These are phyloP conservation scores for Dacryopinax primogenitus DNA, from an alignment of 768 basidiomycete species.

Conservation along the genomic window DNA sequence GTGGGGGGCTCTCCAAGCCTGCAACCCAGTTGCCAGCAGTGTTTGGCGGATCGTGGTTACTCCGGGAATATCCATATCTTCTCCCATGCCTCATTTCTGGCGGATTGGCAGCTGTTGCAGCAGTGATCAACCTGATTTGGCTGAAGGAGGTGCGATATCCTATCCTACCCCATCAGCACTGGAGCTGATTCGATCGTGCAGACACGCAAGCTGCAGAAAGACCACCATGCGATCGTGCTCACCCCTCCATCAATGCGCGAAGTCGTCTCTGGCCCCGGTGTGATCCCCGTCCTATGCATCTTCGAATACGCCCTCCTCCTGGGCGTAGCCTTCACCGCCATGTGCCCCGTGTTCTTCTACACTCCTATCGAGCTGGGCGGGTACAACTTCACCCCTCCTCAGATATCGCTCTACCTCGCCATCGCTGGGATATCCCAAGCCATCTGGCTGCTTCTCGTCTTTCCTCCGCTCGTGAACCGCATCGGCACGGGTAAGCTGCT, in stretches of 20 bases:
- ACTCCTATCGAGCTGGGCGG: conserved; percentile 32
- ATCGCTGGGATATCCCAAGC: conserved; percentile 30
- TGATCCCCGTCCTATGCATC: conserved; percentile 7
- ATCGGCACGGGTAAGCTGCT: conserved; percentile 6
- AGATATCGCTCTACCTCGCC: conserved; percentile 32
- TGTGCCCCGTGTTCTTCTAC: conserved; percentile 30
- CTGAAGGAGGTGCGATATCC: conserved; percentile 15
- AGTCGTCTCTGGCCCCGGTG: conserved; percentile 6
- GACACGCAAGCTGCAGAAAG: not conserved
- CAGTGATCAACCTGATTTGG: conserved; percentile 14
- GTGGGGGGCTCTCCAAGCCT: conserved; percentile 13
- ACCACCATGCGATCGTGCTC: conserved; percentile 5
- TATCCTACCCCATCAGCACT: not conserved
- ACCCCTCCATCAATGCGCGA: not conserved
- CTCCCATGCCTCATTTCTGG: conserved; percentile 16
- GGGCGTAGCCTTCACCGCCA: conserved; percentile 9
- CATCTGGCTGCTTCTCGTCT: conserved; percentile 11
- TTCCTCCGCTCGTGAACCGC: conserved; percentile 6
- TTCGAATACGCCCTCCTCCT: conserved; percentile 11
- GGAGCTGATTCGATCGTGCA: not conserved
- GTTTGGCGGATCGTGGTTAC: conserved; percentile 8
- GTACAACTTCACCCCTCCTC: conserved; percentile 27
- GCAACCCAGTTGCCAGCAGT: conserved; percentile 11
- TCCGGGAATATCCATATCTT: conserved; percentile 16
- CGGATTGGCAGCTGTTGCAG: conserved; percentile 8